Evolutionary conservation across 352 stramenopile species (phyloP).

Genomic region (Globisporangium okanoganense): DNA sequence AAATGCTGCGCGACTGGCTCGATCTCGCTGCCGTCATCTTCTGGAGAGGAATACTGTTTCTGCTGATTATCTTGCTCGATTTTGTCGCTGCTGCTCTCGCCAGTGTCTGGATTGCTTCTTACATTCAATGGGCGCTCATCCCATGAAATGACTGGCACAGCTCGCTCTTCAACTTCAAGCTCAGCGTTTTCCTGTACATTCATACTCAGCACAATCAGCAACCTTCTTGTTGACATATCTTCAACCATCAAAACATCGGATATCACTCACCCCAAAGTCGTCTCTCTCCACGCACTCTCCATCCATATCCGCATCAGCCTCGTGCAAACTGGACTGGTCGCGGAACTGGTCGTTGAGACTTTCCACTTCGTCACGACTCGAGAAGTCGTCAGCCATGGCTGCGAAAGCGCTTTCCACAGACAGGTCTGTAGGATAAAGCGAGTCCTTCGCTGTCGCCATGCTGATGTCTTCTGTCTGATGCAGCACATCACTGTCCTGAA

Average conservation of each 20-base stretch:
- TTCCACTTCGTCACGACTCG: neutral
- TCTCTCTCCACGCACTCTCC: neutral
- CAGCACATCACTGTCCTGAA: neutral
- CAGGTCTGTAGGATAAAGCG: neutral
- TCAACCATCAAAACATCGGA: neutral
- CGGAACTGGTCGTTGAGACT: neutral
- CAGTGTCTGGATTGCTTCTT: neutral
- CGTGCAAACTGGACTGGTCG: neutral
- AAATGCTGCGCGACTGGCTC: neutral
- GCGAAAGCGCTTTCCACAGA: neutral
- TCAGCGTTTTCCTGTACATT: neutral
- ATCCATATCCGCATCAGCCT: neutral
- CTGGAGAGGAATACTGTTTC: neutral
- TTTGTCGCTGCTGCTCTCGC: neutral
- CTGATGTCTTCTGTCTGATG: neutral
- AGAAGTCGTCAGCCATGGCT: neutral
- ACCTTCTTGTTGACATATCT: neutral
- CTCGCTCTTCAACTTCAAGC: neutral
- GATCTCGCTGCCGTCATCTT: neutral
- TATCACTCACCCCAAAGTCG: neutral
- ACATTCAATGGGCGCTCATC: constrained; percentile 13
- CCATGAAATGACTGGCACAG: neutral
- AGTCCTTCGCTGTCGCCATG: neutral
- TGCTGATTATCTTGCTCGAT: neutral
- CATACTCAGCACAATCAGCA: neutral